Evolutionary conservation across 2,329 filamentous ascomycete species (phyloP).

Genomic region (Leptographium radiaticola): DNA sequence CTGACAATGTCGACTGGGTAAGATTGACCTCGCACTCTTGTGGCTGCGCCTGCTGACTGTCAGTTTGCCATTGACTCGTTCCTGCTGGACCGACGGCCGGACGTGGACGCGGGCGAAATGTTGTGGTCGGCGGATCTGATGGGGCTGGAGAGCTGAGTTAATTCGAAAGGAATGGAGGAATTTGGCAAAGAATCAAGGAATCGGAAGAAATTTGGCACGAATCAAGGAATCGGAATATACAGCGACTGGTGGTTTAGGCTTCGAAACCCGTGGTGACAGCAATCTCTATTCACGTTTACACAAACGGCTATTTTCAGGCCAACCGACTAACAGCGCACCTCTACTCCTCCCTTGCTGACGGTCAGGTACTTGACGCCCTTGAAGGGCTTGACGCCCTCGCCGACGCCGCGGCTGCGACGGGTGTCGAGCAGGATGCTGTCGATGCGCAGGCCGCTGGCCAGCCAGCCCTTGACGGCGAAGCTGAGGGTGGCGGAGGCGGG

Average conservation of each 20-base stretch:
- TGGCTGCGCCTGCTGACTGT: background rate
- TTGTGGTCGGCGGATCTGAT: conserved; percentile 12
- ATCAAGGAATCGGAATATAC: too few relatives aligned
- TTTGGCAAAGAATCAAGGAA: too few relatives aligned
- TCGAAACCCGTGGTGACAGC: too few relatives aligned
- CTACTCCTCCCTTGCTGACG: conserved; percentile 50
- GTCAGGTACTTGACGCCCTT: conserved; percentile 98
- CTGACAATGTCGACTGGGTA: conserved; percentile 12
- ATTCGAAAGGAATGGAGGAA: too few relatives aligned
- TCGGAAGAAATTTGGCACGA: too few relatives aligned
- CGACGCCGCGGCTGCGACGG: conserved; percentile 74
- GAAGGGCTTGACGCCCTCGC: conserved; percentile 83
- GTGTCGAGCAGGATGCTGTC: conserved; percentile 56
- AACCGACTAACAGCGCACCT: conserved; percentile 38
- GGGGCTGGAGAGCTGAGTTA: conserved; percentile 2
- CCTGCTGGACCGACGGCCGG: conserved; percentile 6
- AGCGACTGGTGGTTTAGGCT: too few relatives aligned
- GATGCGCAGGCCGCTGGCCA: conserved; percentile 54
- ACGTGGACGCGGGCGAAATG: conserved; percentile 4
- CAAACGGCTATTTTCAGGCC: too few relatives aligned
- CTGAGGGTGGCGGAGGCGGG: conserved; percentile 64
- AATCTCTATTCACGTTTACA: too few relatives aligned
- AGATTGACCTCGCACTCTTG: background rate
- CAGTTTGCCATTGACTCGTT: conserved; percentile 11
- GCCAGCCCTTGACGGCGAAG: conserved; percentile 56